Conservation (phyloP, 805 yeast species). For the Priceomyces carsonii region DNA sequence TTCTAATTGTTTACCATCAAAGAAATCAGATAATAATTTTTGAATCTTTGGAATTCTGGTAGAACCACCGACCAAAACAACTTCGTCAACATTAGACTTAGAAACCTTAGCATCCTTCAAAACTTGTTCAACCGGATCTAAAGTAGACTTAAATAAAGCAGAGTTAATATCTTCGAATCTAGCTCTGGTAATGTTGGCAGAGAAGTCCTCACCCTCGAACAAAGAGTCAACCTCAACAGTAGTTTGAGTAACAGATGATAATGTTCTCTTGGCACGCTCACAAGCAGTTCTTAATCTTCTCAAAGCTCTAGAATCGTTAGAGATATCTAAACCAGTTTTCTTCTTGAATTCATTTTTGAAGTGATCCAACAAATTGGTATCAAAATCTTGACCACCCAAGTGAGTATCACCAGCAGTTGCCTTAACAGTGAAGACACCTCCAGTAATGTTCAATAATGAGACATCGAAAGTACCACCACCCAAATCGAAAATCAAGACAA, state of each 20-base stretch:
- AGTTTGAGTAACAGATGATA: constrained; percentile 51
- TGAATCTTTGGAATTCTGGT: constrained; percentile 55
- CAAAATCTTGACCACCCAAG: constrained; percentile 55
- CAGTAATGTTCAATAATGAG: constrained; percentile 85
- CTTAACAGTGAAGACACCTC: constrained; percentile 95
- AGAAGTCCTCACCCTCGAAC: constrained; percentile 51
- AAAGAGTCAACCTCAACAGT: constrained; percentile 51
- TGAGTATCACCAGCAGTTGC: constrained; percentile 70
- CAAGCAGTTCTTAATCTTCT: constrained; percentile 54
- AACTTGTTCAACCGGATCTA: constrained; percentile 52
- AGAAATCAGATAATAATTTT: constrained; percentile 51
- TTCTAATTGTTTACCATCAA: constrained; percentile 51
- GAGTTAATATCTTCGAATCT: constrained; percentile 52
- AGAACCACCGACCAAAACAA: constrained; percentile 53
- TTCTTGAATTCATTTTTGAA: constrained; percentile 48
- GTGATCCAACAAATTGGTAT: constrained; percentile 50
- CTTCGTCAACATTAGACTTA: constrained; percentile 46
- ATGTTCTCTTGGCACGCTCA: constrained; percentile 54
- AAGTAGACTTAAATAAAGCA: constrained; percentile 50
- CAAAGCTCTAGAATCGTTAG: constrained; percentile 49
- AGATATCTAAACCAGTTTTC: constrained; percentile 48
- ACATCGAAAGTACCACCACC: constrained; percentile 99
- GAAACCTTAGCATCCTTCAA: constrained; percentile 46
- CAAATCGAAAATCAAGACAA: constrained; percentile 87
- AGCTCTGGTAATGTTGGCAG: constrained; percentile 51